Conservation (phyloP, 2,329 filamentous ascomycete species). For the Ophiognomonia clavigignenti-juglandacearum region DNA sequence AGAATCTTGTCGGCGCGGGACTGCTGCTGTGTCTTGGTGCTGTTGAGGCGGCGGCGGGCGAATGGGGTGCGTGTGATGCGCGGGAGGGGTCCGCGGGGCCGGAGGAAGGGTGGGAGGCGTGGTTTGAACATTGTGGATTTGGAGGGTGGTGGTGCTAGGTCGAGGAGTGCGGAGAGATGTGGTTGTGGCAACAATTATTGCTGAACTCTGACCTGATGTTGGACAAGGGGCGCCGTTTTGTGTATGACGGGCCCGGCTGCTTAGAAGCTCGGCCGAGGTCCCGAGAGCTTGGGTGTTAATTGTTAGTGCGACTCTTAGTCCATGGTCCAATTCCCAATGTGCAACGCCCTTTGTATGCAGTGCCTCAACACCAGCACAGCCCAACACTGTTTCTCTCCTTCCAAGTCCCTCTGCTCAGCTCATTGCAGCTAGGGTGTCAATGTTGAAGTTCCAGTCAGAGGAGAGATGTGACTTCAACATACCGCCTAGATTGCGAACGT, state of each 20-base stretch:
- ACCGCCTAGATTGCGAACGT: neutral
- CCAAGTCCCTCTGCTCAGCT: too few species aligned
- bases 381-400: too few species aligned
- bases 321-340: neutral
- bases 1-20: constrained; percentile 42
- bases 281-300: neutral
- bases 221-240: too few species aligned
- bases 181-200: too few species aligned
- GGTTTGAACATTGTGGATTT: neutral
- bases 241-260: too few species aligned
- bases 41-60: neutral
- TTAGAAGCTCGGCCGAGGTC: neutral
- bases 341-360: too few species aligned
- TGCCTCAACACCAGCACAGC: too few species aligned
- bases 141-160: neutral
- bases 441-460: neutral
- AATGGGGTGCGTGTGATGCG: neutral
- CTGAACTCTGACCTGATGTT: too few species aligned
- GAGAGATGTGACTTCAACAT: neutral
- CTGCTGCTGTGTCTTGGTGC: constrained; percentile 1
- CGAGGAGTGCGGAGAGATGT: neutral
- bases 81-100: neutral
- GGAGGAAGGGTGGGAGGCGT: neutral
- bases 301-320: neutral
- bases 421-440: too few species aligned